Evolutionary conservation across 768 basidiomycete genomes (phyloP), one percentile per base, ranked within the genome.

Genomic region (Clavaria fumosa): DNA sequence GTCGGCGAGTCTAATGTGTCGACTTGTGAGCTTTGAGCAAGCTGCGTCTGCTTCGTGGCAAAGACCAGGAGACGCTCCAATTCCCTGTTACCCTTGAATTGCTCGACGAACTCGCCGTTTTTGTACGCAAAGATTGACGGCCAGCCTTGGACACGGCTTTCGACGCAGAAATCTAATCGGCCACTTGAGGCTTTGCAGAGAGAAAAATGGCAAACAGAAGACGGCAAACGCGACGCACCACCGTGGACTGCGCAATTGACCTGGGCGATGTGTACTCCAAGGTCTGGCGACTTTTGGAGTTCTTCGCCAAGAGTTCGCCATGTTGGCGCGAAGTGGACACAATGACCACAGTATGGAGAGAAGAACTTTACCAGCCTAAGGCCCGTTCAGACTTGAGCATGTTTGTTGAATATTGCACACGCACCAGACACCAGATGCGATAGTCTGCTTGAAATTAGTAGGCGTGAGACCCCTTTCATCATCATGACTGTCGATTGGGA

Each of bases 121-220:
- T 66, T 57, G 56, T 76, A 90, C 40, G 91, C 58, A 32, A 75
- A 70, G 51, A 93, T 61, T 20, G 78, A 66, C 0, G 89, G 89
- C 53, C 85, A 93, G 36, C 72, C 75, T 5, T 57, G 59, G 42
- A 95, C 59, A 11, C 60, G 59, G 39, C 89, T 75, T n/a, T 64
- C 62, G 33, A 63, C 58, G 57, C 90, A 93, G 4, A 95, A 62
- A 53, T 95, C 90, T 93, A n/a, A n/a, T n/a, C n/a, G n/a, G n/a
- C n/a, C n/a, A n/a, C n/a, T n/a, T n/a, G n/a, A n/a, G n/a, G 14
- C 15, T 22, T 21, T 14, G 15, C 21, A 15, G 9, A n/a, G 9
- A 23, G 1, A 27, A 22, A 12, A n/a, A 26, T 23, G 27, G 26
- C 20, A 26, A 7, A 11, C 22, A 6, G n/a, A 10, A 9, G 15